phyloP scores from a whole-genome alignment of 345 rosid genomes.

The Garcia nutans region DNA sequence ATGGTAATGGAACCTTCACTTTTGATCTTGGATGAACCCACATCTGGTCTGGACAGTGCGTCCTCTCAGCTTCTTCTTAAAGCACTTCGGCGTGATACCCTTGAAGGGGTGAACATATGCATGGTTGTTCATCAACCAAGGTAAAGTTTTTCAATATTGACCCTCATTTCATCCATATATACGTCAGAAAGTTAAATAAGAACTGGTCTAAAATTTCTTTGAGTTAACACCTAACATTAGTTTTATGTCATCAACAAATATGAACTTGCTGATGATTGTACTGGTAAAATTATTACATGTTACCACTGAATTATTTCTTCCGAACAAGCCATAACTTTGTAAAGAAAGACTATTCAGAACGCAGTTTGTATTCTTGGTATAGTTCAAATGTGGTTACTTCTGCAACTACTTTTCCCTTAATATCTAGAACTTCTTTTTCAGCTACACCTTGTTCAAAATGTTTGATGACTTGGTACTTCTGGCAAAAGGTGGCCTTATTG shows the following conservation, averaged over 20 bases:
- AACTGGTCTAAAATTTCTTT: not conserved
- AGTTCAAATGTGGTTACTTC: not conserved
- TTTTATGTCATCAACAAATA: not conserved
- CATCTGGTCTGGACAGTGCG: slow-evolving; percentile 97
- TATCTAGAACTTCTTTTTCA: slow-evolving; percentile 40
- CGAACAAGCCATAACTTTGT: not conserved
- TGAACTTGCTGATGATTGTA: not conserved
- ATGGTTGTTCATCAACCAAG: slow-evolving; percentile 98
- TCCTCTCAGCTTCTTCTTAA: slow-evolving; percentile 84
- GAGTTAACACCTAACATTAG: not conserved
- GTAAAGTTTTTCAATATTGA: slow-evolving; percentile 28
- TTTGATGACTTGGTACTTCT: slow-evolving; percentile 85
- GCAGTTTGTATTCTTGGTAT: not conserved
- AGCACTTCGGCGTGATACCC: slow-evolving; percentile 92
- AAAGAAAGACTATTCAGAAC: not conserved
- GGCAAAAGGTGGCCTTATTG: slow-evolving; percentile 86
- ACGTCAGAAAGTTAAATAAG: not conserved
- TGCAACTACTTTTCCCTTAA: slow-evolving; percentile 6
- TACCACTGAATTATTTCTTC: not conserved
- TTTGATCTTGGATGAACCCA: slow-evolving; percentile 90
- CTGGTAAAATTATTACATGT: not conserved
- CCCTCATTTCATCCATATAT: not conserved
- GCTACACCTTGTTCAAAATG: slow-evolving; percentile 81
- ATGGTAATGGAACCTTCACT: slow-evolving; percentile 99
- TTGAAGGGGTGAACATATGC: slow-evolving; percentile 89